Base-by-base conservation (phyloP, 2,329 filamentous ascomycete genomes). In the Pseudogymnoascus verrucosus region DNA sequence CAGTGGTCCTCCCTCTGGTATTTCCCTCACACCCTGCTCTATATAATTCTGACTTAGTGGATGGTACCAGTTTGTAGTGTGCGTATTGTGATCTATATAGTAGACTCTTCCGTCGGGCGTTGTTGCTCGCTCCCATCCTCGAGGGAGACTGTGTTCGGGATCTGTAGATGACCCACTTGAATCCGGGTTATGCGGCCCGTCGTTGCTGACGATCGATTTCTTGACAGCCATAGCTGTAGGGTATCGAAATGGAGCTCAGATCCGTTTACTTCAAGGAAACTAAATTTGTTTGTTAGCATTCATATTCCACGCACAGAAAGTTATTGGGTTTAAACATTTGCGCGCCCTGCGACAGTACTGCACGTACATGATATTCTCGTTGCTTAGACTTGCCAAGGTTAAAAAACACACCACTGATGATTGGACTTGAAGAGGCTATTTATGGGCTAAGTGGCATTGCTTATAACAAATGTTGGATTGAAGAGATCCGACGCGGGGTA, bases 41-140 rank as follows among this genome's bases (percentile, higher is more conserved):
- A 57, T 31, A n/a, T 57, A 57, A 34, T 34, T 26, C 26, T 10
- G 51, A 57, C 51, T 57, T 57, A 57, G 51, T 19, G 28, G 28
- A 40, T 51, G 19, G 16, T 37, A 21, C 93, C 93, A 97, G 0
- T 93, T 96, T 0, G 93, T 97, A 0, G 93, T 96, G 66, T 93
- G 86, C 4, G 93, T 97, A 74, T 97, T 97, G 77, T 97, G 93
- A 74, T 97, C 93, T 59, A 97, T 93, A 76, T 96, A 97, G 77
- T 97, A 97, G 2, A 91, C 83, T 60, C 93, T 84, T 36, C 92
- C 91, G 79, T 97, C 93, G 0, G 93, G 91, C 0, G 93, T 97
- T 76, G 89, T 91, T 68, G 93, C 82, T 75, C 96, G 91, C 76
- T 97, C 93, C 93, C 93, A 97, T 23, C 92, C 92, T 26, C 92